Percentiles rank a stretch among this genome's conserved stretches.
These are phyloP conservation scores for Codiaeum variegatum DNA, from an alignment of 441 rosid species.

Conservation along the genomic window DNA sequence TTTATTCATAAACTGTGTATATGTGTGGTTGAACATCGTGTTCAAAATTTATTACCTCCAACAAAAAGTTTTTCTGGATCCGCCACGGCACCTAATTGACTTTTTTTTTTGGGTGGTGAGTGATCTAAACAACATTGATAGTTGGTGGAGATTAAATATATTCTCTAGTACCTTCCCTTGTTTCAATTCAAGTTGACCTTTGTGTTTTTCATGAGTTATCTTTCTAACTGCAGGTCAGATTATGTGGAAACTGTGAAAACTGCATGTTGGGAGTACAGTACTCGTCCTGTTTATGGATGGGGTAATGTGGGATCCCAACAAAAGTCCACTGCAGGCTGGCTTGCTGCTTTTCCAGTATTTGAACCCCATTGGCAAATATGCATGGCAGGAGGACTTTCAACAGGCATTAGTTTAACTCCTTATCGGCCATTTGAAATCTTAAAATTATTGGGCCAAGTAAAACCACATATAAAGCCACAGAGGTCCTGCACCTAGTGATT, in stretches of 20 bases:
- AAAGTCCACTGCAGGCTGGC: constrained; percentile 98
- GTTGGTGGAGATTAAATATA: neutral
- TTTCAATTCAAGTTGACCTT: neutral
- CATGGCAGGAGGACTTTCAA: constrained; percentile 98
- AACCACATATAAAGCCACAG: neutral
- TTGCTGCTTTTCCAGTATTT: constrained; percentile 92
- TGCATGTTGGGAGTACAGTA: constrained; percentile 94
- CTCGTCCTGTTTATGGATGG: constrained; percentile 93
- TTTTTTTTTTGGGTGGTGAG: neutral
- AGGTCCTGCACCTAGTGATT: neutral
- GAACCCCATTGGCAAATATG: constrained; percentile 97
- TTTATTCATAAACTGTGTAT: too few species aligned
- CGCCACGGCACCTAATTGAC: neutral
- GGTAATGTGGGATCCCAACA: constrained; percentile 76
- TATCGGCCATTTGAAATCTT: neutral
- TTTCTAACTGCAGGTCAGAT: constrained; percentile 56
- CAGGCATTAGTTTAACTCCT: constrained; percentile 47
- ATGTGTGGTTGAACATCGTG: too few species aligned
- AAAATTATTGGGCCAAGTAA: neutral
- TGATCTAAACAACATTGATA: neutral
- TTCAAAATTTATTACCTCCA: too few species aligned
- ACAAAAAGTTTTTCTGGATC: too few species aligned
- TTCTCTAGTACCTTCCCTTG: neutral
- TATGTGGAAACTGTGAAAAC: constrained; percentile 63
- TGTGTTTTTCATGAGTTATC: constrained; percentile 9